Evolutionary conservation across 1,284 basidiomycete species (phyloP), one percentile per base, ranked within the genome.

Genomic region (Amylostereum chailletii): DNA sequence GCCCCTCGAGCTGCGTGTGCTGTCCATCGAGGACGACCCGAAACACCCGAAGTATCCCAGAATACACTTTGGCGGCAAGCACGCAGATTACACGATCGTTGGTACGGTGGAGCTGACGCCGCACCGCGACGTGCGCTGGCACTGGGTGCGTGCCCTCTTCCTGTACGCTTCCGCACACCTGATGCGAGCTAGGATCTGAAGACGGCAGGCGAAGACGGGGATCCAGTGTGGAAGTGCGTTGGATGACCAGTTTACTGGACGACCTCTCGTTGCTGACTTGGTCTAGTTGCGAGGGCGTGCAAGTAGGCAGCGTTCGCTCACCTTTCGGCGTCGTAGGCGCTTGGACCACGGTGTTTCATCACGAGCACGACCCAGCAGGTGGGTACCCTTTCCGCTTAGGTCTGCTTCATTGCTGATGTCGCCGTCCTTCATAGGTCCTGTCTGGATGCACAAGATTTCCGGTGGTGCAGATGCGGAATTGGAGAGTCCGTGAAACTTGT

Each of bases 281-380:
- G n/a, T 46, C 32, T 48, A 86, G 84, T 56, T 81, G 74, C 11
- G 74, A 81, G 51, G 83, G 75, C 27, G 64, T 87, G 11, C 81
- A 84, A 54, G 56, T 86, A 10, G 83, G 85, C 7, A 74, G 71
- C 3, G 57, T 82, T 11, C 71, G 77, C 6, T 85, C 83, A 5
- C 63, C 63, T 3, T 80, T 67, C 59, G 84, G 84, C 11, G 70
- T 81, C 1, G 58, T 86, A 9, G 84, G 84, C 0, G 55, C 75
- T 6, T 87, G 84, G 84, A 82, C 83, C 1, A 86, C 84, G 0
- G 66, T 79, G 4, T 75, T 78, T 40, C 84, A 87, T 53, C 80
- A 85, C 30, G 48, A 51, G 11, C 59, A 63, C 31, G 69, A 71
- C 52, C 69, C 68, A 7, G 65, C 68, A 11, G 68, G 68, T 68